Base-by-base conservation (phyloP, 2,329 filamentous ascomycete genomes). In the Nothophaeocryptopus gaeumannii region DNA sequence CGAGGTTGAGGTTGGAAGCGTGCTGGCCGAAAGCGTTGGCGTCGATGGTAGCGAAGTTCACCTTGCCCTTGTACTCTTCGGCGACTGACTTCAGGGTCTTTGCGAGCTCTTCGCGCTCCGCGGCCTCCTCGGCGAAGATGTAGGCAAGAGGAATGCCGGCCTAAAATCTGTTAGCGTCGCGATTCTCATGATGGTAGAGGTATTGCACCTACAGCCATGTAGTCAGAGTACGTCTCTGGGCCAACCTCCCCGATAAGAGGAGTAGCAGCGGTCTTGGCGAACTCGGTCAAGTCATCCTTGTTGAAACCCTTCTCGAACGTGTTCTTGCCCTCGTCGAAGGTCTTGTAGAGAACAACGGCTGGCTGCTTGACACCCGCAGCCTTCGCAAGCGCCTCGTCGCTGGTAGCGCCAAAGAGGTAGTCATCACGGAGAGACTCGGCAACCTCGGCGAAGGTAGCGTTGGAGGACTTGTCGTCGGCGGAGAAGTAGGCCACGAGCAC, bases 31-130 rank as follows among this genome's bases (percentile, higher is more conserved):
- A 99, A 54, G 87, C 74, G 79, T 88, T 89, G 62, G 93, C 91
- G 69, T 99, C 93, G 65, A 99, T 97, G 67, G 90, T 96, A 60
- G 91, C 93, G 71, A 99, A 95, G 86, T 95, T 97, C 78, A 99
- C 83, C 72, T 83, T 84, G 74, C 93, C 92, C 77, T 91, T 92
- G 80, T 90, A 84, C 78, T 92, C 87, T 78, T 95, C 82, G 54
- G 93, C 93, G 60, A 99, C 73, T 60, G 88, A 80, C 80, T 90
- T 95, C 67, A 99, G 79, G 56, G 82, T 77, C 59, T 86, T 82
- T 62, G 85, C 78, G 61, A 96, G 83, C 67, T 83, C 77, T 67
- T 86, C 82, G 64, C 93, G 91, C 81, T 96, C 90, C 76, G 97
- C 92, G 26, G 81, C 70, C 39, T 88, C 91, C 78, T 96, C 91